Evolutionary conservation across 176 grass and related monocot genomes (phyloP).

Genomic region (Zea luxurians): DNA sequence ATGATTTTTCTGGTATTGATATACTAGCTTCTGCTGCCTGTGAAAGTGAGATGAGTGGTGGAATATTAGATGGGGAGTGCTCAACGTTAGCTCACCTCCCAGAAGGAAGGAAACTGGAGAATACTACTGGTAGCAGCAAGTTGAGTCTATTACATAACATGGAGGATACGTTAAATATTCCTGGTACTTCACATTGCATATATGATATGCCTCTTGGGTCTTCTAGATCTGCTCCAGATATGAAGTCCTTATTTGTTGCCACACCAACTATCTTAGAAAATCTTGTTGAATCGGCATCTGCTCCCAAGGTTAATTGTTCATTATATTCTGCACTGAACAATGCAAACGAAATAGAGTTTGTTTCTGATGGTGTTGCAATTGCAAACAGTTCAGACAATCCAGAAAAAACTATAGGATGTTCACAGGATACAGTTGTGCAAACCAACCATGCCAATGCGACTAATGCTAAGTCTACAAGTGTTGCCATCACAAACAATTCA

Average conservation of each 20-base stretch:
- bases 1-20: slow-evolving; percentile 96
- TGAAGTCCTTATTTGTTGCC: slow-evolving; percentile 24
- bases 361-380: slow-evolving; percentile 39
- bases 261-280: slow-evolving; percentile 10
- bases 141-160: slow-evolving; percentile 37
- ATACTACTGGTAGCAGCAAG: slow-evolving; percentile 15
- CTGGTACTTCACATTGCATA: slow-evolving; percentile 32
- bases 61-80: slow-evolving; percentile 35
- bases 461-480: not conserved
- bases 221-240: slow-evolving; percentile 44
- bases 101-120: slow-evolving; percentile 44
- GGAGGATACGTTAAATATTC: slow-evolving; percentile 26
- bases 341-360: slow-evolving; percentile 24
- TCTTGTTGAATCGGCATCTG: slow-evolving; percentile 14
- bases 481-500: slow-evolving; percentile 23
- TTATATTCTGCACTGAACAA: slow-evolving; percentile 27
- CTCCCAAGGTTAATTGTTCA: slow-evolving; percentile 3
- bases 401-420: slow-evolving; percentile 35
- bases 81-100: slow-evolving; percentile 36
- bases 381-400: slow-evolving; percentile 22
- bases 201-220: slow-evolving; percentile 18
- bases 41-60: slow-evolving; percentile 52
- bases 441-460: slow-evolving; percentile 28
- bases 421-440: slow-evolving; percentile 36
- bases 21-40: slow-evolving; percentile 94